Percentiles rank a stretch among this genome's conserved stretches.
Evolutionary conservation across 371 early-diverging fungal genomes (phyloP).

Genomic region (Apophysomyces sp.): DNA sequence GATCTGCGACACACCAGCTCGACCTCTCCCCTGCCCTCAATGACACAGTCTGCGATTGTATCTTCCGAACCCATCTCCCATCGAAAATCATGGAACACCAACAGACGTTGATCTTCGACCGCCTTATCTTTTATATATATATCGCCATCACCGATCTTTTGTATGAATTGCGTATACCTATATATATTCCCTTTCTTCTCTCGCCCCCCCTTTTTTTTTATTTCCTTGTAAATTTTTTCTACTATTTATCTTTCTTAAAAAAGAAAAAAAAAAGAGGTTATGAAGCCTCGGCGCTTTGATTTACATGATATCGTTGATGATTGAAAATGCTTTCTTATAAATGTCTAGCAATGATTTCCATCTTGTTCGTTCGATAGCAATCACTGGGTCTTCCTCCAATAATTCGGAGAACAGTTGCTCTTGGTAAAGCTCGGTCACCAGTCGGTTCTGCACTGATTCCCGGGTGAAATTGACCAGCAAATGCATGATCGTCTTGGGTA

Average conservation of each 20-base stretch:
- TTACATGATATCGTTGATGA: constrained; percentile 74
- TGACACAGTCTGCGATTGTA: not conserved
- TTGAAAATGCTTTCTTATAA: constrained; percentile 75
- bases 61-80: not conserved
- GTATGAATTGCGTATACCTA: not conserved
- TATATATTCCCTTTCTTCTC: not conserved
- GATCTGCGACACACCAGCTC: not conserved
- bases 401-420: constrained; percentile 72
- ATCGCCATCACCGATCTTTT: not conserved
- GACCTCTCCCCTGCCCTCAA: not conserved
- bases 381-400: constrained; percentile 75
- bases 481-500: constrained; percentile 94
- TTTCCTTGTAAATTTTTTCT: constrained; percentile 5
- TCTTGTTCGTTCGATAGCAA: constrained; percentile 74
- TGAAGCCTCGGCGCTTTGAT: no score
- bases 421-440: constrained; percentile 84
- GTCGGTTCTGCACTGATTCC: constrained; percentile 76
- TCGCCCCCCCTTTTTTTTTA: not conserved
- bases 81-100: not conserved
- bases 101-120: not conserved
- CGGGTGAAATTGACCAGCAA: constrained; percentile 77
- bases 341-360: constrained; percentile 78
- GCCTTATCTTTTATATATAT: constrained; percentile 1
- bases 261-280: not conserved
- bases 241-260: not conserved